phyloP scores from a whole-genome alignment of 129 eudicot genomes.

The Pulicaria dysenterica region DNA sequence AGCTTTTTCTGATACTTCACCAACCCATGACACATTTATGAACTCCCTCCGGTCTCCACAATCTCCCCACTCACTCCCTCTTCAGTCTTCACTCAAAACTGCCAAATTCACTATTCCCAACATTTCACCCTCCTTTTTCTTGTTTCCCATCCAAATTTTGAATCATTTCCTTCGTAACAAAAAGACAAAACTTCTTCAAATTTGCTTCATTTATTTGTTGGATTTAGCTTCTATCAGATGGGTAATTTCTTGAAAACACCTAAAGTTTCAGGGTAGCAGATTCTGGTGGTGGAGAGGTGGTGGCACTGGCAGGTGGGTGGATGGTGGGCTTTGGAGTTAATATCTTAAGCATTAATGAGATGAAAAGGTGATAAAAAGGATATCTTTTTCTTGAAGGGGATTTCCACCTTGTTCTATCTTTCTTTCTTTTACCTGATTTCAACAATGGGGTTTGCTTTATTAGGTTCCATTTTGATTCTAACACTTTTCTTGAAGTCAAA shows the following conservation, averaged over 20 bases:
- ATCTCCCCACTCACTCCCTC: conserved; percentile 15
- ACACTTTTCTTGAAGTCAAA: conserved; percentile 53
- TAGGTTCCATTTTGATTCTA: conserved; percentile 49
- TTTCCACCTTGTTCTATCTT: neutral
- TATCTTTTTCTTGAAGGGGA: conserved; percentile 23
- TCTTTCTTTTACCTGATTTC: conserved; percentile 20
- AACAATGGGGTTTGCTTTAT: conserved; percentile 55
- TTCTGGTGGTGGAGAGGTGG: conserved; percentile 9
- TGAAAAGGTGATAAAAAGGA: conserved; percentile 18
- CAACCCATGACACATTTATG: conserved; percentile 58
- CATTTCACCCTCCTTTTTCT: neutral
- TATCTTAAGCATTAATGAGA: conserved; percentile 35
- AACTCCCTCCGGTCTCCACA: conserved; percentile 33
- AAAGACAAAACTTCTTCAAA: too few relatives aligned
- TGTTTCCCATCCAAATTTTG: neutral
- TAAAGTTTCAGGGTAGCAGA: too few relatives aligned
- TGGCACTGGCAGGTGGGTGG: conserved; percentile 37
- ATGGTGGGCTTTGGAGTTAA: conserved; percentile 33
- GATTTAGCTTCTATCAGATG: too few relatives aligned
- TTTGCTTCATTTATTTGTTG: too few relatives aligned
- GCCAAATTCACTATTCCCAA: conserved; percentile 1
- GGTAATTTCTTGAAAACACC: too few relatives aligned
- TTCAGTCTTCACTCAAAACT: neutral
- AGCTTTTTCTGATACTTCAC: conserved; percentile 39
- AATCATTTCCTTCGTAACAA: too few relatives aligned